These are phyloP conservation scores for Termitomyces heimii DNA, from an alignment of 768 basidiomycete species.

Conservation along the genomic window DNA sequence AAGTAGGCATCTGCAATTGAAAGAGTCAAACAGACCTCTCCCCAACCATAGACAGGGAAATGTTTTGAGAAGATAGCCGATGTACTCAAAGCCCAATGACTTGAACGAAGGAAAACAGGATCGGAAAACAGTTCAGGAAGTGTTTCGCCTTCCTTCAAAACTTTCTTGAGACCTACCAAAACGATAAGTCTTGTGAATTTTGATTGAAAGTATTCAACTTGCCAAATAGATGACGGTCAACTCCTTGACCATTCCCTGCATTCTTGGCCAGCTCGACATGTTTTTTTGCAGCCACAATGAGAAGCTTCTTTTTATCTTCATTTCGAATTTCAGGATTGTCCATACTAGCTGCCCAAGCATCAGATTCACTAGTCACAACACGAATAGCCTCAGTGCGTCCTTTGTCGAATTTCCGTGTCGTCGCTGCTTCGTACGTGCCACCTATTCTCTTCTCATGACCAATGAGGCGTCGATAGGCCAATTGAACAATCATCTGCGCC, in stretches of 20 bases:
- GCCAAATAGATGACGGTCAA: constrained; percentile 90
- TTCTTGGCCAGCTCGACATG: constrained; percentile 63
- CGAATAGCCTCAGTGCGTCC: constrained; percentile 95
- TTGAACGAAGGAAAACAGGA: constrained; percentile 63
- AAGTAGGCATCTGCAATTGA: not conserved
- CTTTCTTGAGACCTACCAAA: constrained; percentile 60
- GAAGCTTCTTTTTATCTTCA: constrained; percentile 44
- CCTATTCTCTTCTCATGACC: constrained; percentile 50
- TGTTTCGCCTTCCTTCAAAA: constrained; percentile 54
- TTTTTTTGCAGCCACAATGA: constrained; percentile 54
- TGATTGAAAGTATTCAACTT: constrained; percentile 12
- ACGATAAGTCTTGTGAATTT: not conserved
- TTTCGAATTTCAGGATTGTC: constrained; percentile 36
- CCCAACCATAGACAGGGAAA: constrained; percentile 88
- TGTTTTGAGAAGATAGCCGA: constrained; percentile 85
- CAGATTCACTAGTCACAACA: constrained; percentile 70
- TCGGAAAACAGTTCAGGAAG: constrained; percentile 72
- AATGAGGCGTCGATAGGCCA: constrained; percentile 77
- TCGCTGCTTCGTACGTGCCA: constrained; percentile 91
- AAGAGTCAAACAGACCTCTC: constrained; percentile 47
- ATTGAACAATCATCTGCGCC: constrained; percentile 89
- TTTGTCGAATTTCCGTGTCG: constrained; percentile 82
- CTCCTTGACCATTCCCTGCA: constrained; percentile 63
- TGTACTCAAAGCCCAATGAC: constrained; percentile 86
- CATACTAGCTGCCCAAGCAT: constrained; percentile 76